phyloP scores from a whole-genome alignment of 1,284 basidiomycete species.

The Pholiota adiposa region DNA sequence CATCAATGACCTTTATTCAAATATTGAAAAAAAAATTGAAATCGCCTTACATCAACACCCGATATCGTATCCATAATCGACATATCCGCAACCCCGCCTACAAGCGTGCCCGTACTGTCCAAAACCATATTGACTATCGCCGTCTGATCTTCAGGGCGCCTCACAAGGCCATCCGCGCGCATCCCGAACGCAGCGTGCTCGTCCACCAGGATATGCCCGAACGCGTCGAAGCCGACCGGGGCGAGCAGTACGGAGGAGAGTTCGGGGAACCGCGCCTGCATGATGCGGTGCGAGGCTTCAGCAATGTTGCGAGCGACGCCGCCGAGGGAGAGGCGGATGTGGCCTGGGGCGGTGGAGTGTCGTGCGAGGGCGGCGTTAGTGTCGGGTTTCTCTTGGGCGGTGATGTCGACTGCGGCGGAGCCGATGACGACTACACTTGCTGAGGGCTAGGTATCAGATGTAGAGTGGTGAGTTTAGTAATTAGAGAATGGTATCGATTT shows the following conservation, averaged over 20 bases:
- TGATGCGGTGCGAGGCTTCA: conserved; percentile 78
- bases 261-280: conserved; percentile 41
- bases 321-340: conserved; percentile 75
- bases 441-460: conserved; percentile 18
- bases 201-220: conserved; percentile 64
- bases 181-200: conserved; percentile 70
- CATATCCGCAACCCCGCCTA: conserved; percentile 93
- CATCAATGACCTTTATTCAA: conserved; percentile 12
- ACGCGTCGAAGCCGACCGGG: conserved; percentile 69
- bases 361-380: conserved; percentile 36
- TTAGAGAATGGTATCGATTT: neutral
- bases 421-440: conserved; percentile 73
- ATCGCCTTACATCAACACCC: conserved; percentile 44
- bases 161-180: conserved; percentile 80
- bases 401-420: conserved; percentile 87
- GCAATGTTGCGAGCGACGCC: conserved; percentile 96
- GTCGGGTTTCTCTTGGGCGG: conserved; percentile 47
- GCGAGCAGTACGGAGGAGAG: conserved; percentile 59
- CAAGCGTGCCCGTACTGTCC: conserved; percentile 72
- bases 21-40: conserved; percentile 19
- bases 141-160: conserved; percentile 47
- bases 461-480: neutral
- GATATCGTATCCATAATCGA: conserved; percentile 63
- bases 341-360: conserved; percentile 84
- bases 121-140: conserved; percentile 89